Evolutionary conservation across 1,284 basidiomycete species (phyloP), one percentile per base, ranked within the genome.

Genomic region (Ustilago shanxiensis): DNA sequence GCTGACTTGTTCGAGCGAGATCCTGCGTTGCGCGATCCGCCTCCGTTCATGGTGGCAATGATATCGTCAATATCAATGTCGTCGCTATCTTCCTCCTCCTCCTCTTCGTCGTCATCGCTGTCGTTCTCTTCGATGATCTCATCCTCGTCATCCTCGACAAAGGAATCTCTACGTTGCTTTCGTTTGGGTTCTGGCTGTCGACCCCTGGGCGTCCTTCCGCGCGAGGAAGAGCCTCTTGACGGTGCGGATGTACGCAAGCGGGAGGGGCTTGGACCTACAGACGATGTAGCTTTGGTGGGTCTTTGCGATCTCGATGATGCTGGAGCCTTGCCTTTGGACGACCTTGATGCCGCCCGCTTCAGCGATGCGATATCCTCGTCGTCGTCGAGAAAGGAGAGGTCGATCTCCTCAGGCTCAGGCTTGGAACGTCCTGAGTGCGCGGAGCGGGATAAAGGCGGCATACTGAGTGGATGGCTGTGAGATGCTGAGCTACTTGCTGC

Each of bases 11-110:
- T 54, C 4, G 55, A 16, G 33, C 58, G 59, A n/a, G 52, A 47
- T 7, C 29, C 26, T 2, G 54, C 35, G 9, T 20, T 47, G 39
- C 54, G 54, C 33, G 35, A 57, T 10, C 53, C 53, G 6, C 53
- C 62, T 14, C 60, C 65, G n/a, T 73, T 68, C 41, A 65, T 73
- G 39, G 65, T 60, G 28, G 58, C 66, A 28, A 68, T 65, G 37
- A 73, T 66, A 35, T 68, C 72, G 50, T 69, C 66, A 54, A 68
- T 55, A 31, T 60, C 57, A n/a, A 62, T 52, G 11, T 63, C 47
- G 16, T 65, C 62, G 33, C 54, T 55, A 16, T 54, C 31, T 5
- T 57, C 24, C 16, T 72, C 61, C 3, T 63, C 60, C 7, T n/a
- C n/a, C n/a, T n/a, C n/a, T n/a, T n/a, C n/a, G 18, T 33, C 31